Evolutionary conservation across 2,329 filamentous ascomycete species (phyloP), one percentile per base, ranked within the genome.

Genomic region (Cordyceps cicadae): DNA sequence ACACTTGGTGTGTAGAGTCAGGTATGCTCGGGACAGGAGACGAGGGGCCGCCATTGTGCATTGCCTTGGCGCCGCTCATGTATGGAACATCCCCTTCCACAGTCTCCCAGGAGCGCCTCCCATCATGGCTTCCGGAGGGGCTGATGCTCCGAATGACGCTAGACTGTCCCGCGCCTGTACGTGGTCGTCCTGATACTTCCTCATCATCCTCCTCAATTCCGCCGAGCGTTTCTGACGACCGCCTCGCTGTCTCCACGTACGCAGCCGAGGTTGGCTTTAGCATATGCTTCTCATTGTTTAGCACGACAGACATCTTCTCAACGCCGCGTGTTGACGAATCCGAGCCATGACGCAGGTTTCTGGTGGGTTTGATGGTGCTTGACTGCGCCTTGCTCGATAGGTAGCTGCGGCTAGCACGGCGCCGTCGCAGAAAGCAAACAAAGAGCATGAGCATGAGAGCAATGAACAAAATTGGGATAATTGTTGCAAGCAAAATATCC

Each of bases 391-490:
- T 71, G 57, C 64, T 67, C 5, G 69, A 67, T 2, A 70, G 60
- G 48, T 71, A 70, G 14, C 64, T 70, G 17, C 67, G 67, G 24
- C 64, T 68, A 12, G 65, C 66, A 24, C 67, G 68, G 12, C 71
- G 72, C 26, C 74, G 67, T 14, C 69, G 67, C 46, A 73, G 60
- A 58, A 71, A 70, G 62, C 70, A 76, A 24, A 71, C 62, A 6
- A 75, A 62, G 3, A 75, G 62, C 64, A 73, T 66, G 19, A 73
- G 63, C 9, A 73, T 62, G 5, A 75, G 62, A 0, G 72, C 63
- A 12, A 76, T 60, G 21, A 72, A 66, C 1, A 79, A 63, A 15
- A 80, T 64, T 2, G 78, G 78, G 3, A 81, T 68, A 3, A 81
- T 71, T 3, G 77, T 74, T 1, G 76, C 78, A 15, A 79, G 65